Evolutionary conservation across 345 rosid species (phyloP).

Genomic region (Eucalyptus tenuipes): DNA sequence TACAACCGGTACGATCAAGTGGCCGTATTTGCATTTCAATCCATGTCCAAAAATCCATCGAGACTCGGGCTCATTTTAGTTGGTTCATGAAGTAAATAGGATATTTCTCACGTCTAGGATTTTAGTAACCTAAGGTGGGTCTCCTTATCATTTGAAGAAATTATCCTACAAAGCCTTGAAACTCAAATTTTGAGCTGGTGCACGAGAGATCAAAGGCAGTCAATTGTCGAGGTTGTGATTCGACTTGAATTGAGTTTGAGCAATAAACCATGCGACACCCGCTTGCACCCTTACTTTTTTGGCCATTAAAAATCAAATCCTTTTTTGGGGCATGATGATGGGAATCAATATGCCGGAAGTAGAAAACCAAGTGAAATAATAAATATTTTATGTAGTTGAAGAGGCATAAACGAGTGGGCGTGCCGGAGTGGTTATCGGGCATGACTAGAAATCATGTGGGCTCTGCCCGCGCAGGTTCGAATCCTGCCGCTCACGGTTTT

Average conservation of each 20-base stretch:
- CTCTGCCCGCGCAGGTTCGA: slow-evolving; percentile 91
- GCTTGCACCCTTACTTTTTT: background rate
- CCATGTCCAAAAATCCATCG: background rate
- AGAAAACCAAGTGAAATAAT: accelerated
- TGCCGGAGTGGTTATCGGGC: slow-evolving; percentile 99
- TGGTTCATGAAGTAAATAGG: background rate
- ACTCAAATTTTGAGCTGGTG: background rate
- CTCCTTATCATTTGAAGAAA: background rate
- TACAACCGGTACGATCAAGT: background rate
- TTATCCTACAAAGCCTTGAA: background rate
- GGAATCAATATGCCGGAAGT: accelerated
- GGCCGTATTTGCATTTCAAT: background rate
- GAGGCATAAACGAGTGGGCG: slow-evolving; percentile 5
- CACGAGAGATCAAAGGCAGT: background rate
- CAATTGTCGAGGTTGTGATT: background rate
- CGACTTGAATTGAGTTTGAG: background rate
- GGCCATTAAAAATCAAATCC: background rate
- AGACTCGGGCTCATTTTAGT: background rate
- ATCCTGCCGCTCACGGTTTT: slow-evolving; percentile 51
- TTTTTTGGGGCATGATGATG: background rate
- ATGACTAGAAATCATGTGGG: slow-evolving; percentile 98
- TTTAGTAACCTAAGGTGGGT: background rate
- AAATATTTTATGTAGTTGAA: accelerated
- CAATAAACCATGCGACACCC: background rate
- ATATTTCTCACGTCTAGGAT: background rate